Evolutionary conservation across 1,139 yeast genomes (phyloP), one percentile per base, ranked within the genome.

Genomic region (Candida pseudocylindracea): DNA sequence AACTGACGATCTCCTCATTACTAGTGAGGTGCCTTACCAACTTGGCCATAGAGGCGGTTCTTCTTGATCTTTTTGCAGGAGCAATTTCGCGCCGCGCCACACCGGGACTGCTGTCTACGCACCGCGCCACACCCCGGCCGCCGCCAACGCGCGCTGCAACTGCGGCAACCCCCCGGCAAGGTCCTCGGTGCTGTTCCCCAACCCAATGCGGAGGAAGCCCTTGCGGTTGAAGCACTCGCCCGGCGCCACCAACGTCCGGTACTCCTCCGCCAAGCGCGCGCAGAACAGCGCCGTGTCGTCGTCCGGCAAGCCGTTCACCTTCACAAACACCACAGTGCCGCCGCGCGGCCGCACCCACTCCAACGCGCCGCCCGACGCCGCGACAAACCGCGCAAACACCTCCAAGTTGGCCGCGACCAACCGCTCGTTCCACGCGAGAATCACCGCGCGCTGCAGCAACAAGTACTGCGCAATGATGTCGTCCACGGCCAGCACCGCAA

Each of bases 21-120:
- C 61, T 67, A 61, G 67, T 61, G 67, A 58, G 54, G 58, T 67
- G 67, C 67, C 67, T 62, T 61, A 60, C 67, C 67, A 60, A 50
- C 67, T 61, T 60, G 67, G 29, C 29, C 29, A 27, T 12, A 12
- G 12, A 27, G 29, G 12, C 29, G 20, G 20, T n/a, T n/a, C n/a
- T n/a, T n/a, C n/a, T n/a, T n/a, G n/a, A n/a, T n/a, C n/a, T n/a
- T n/a, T n/a, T n/a, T n/a, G n/a, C n/a, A n/a, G n/a, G n/a, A n/a
- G n/a, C n/a, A n/a, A n/a, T n/a, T n/a, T n/a, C n/a, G n/a, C n/a
- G n/a, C n/a, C n/a, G n/a, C n/a, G n/a, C n/a, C n/a, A n/a, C n/a
- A n/a, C n/a, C n/a, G n/a, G n/a, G n/a, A n/a, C n/a, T n/a, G n/a
- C n/a, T n/a, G n/a, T n/a, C n/a, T n/a, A n/a, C n/a, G n/a, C n/a